A percentile compares a stretch with the other conserved stretches of the same genome.
phyloP scores from a whole-genome alignment of 1,139 yeast species.

The Yarrowia galli region DNA sequence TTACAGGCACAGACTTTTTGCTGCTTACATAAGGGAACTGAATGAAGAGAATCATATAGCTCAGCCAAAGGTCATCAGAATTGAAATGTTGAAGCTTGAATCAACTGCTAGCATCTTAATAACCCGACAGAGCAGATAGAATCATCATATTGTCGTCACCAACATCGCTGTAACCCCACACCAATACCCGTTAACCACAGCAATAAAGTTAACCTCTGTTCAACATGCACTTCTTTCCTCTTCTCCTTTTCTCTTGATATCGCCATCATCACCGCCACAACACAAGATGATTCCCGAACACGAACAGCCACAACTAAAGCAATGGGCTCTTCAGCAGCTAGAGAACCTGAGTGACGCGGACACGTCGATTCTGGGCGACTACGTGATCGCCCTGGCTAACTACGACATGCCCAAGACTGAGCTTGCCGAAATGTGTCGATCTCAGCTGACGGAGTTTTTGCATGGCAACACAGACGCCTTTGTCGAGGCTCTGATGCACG shows the following conservation, averaged over 20 bases:
- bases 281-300: conserved; percentile 42
- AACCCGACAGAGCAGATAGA: no score
- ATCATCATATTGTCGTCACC: no score
- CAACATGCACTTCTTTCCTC: conserved; percentile 25
- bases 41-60: no score
- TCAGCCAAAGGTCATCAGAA: neutral
- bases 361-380: conserved; percentile 56
- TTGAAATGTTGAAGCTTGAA: neutral
- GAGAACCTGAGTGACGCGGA: conserved; percentile 54
- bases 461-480: conserved; percentile 46
- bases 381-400: conserved; percentile 55
- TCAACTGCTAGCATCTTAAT: neutral
- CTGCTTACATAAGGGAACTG: neutral
- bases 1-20: neutral
- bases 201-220: conserved; percentile 18
- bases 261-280: neutral
- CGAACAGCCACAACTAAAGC: conserved; percentile 46
- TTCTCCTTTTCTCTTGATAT: conserved; percentile 1
- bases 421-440: conserved; percentile 49
- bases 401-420: conserved; percentile 51
- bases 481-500: conserved; percentile 45
- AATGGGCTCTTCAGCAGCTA: conserved; percentile 52
- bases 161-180: no score
- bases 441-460: conserved; percentile 53
- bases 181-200: neutral